A percentile compares a stretch with the other conserved stretches of the same genome.
Evolutionary conservation across 1,284 basidiomycete genomes (phyloP).

Genomic region (Austroboletus niveus): DNA sequence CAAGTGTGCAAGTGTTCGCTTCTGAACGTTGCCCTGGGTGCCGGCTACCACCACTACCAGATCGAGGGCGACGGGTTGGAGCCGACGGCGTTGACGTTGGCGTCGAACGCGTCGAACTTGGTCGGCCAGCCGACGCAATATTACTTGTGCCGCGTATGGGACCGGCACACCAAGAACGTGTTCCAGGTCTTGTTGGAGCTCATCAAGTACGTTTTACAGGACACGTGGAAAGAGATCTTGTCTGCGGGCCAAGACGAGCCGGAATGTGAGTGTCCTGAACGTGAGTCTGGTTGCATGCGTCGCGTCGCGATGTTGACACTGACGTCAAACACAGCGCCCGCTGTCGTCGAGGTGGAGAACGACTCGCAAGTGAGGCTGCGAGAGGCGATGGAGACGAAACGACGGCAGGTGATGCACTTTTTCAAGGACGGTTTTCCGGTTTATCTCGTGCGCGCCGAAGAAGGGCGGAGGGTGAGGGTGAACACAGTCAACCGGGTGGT

Average conservation of each 20-base stretch:
- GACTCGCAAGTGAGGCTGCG: slow-evolving; percentile 11
- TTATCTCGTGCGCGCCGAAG: slow-evolving; percentile 16
- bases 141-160: slow-evolving; percentile 21
- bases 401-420: slow-evolving; percentile 16
- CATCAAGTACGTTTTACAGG: slow-evolving; percentile 13
- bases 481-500: slow-evolving; percentile 12
- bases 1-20: slow-evolving; percentile 13
- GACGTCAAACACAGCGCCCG: neutral
- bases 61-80: slow-evolving; percentile 11
- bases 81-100: slow-evolving; percentile 11
- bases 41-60: slow-evolving; percentile 6
- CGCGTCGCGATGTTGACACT: neutral
- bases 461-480: slow-evolving; percentile 16
- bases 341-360: neutral
- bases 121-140: slow-evolving; percentile 10
- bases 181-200: slow-evolving; percentile 22
- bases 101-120: slow-evolving; percentile 2
- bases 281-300: neutral
- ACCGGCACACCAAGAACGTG: slow-evolving; percentile 11
- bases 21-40: neutral
- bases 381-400: slow-evolving; percentile 18
- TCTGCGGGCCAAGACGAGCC: neutral
- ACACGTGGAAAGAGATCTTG: slow-evolving; percentile 3
- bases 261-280: neutral
- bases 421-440: slow-evolving; percentile 17